Base-by-base conservation (phyloP, 2,329 filamentous ascomycete species). In the Colletotrichum sp. region DNA sequence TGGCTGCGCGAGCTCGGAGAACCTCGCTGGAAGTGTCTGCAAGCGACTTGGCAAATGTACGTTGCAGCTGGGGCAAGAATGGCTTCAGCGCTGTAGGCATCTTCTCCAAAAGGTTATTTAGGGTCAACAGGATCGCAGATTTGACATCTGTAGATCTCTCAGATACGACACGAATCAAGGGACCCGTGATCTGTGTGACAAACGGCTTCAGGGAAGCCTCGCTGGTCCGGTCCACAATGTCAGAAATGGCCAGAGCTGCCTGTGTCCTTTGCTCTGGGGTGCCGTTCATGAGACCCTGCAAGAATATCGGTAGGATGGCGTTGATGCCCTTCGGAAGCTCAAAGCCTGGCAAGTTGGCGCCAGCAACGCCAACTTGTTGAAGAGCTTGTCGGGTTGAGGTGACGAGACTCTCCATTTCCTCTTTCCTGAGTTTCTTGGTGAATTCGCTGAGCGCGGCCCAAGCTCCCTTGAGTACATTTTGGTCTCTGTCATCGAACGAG, bases 201-300 rank as follows among this genome's bases (percentile, higher is more conserved):
- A 98, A 99, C 9, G 96, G 95, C 85, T 97, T 98, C 77, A 99
- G 88, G 24, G 96, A 93, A 75, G 96, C 93, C 79, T 95, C 92
- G 84, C 93, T 96, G 30, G 97, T 98, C 74, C 97, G 93, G 86
- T 99, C 97, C 78, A 99, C 94, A 79, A 99, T 94, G 83, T 99
- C 98, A 4, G 96, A 98, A 79, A 99, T 98, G 72, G 95, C 97
- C 77, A 99, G 89, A 61, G 98, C 97, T 74, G 97, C 93, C 83
- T 98, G 95, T 30, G 95, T 97, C 83, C 96, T 92, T 87, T 99
- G 97, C 7, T 99, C 97, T 18, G 94, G 89, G 48, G 94, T 96
- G 74, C 97, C 98, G 81, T 99, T 99, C 94, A 99, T 98, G 79
- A 99, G 90, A 85, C 97, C 97, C 83, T 99, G 98, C 82, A 99